A percentile compares a stretch with the other conserved stretches of the same genome.
phyloP scores from a whole-genome alignment of 305 asterid species.

The Fraxinus baroniana region DNA sequence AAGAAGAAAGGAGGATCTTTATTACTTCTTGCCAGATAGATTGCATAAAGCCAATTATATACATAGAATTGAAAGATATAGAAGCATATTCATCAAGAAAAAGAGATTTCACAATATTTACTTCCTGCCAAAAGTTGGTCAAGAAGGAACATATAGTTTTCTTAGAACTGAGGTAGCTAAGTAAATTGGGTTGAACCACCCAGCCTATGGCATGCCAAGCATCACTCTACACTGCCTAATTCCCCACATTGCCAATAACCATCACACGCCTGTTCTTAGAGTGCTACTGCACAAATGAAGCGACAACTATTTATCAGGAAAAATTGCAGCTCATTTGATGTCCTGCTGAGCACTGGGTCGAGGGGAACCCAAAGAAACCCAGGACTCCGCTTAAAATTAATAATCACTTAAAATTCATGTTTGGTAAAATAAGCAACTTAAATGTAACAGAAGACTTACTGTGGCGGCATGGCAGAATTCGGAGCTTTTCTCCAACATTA shows the following conservation, averaged over 20 bases:
- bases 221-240: neutral
- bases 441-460: constrained; percentile 54
- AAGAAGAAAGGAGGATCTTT: neutral
- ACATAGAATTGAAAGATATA: neutral
- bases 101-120: neutral
- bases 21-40: neutral
- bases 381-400: neutral
- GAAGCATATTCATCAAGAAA: neutral
- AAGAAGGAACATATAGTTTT: neutral
- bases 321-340: neutral
- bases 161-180: neutral
- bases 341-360: neutral
- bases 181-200: neutral
- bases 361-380: neutral
- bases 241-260: neutral
- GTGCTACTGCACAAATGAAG: neutral
- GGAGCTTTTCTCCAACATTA: constrained; percentile 74
- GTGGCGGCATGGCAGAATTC: constrained; percentile 88
- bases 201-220: neutral
- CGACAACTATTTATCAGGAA: neutral
- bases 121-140: neutral
- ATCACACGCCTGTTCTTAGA: neutral
- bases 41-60: neutral
- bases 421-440: neutral
- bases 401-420: neutral